Evolutionary conservation across 2,329 filamentous ascomycete species (phyloP).

Genomic region (Magnaporthiopsis poae): DNA sequence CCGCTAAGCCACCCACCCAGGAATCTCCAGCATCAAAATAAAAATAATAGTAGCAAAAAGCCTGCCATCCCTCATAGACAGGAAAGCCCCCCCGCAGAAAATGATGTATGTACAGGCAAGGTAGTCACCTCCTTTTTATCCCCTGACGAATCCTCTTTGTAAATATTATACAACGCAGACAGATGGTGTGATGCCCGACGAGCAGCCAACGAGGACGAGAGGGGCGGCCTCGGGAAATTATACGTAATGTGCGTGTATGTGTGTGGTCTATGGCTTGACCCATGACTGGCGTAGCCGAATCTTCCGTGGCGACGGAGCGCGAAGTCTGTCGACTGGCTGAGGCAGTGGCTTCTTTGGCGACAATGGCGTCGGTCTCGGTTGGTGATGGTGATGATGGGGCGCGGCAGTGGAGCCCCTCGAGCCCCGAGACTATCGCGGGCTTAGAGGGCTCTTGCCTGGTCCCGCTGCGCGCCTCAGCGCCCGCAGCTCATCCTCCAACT

Average conservation of each 20-base stretch:
- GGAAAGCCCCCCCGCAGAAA: neutral
- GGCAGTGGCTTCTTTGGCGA: neutral
- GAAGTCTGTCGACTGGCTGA: neutral
- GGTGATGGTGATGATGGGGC: neutral
- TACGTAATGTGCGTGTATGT: neutral
- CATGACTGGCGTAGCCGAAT: neutral
- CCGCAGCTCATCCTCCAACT: constrained; percentile 41
- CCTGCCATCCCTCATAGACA: neutral
- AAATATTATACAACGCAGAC: neutral
- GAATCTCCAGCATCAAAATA: neutral
- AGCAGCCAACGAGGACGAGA: neutral
- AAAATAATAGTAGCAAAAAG: neutral
- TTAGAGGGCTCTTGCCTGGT: constrained; percentile 33
- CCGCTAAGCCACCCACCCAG: neutral
- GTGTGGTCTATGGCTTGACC: neutral
- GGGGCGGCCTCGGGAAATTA: neutral
- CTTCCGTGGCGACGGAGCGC: neutral
- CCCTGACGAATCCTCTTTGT: neutral
- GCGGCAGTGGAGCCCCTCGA: neutral
- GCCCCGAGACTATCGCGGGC: constrained; percentile 22
- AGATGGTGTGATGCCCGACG: neutral
- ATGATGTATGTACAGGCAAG: neutral
- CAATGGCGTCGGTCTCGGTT: neutral
- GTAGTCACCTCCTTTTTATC: neutral
- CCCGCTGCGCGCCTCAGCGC: constrained; percentile 33